A percentile compares a stretch with the other conserved stretches of the same genome.
These are phyloP conservation scores for Candida lessepsii DNA, from an alignment of 805 yeast genomes.

Conservation along the genomic window DNA sequence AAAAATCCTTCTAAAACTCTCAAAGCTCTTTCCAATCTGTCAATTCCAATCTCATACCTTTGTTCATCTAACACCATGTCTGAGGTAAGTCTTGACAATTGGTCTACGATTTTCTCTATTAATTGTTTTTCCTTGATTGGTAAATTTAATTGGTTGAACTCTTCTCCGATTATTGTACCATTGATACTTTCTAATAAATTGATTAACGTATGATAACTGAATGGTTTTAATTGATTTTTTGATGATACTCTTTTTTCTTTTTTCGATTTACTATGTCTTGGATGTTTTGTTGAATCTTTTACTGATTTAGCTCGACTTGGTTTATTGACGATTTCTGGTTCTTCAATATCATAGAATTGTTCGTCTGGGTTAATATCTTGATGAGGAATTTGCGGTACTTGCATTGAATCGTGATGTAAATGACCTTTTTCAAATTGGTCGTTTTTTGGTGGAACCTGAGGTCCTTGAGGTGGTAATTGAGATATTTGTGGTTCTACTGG, in stretches of 20 bases:
- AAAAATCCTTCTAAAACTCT: constrained; percentile 80
- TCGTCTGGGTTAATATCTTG: constrained; percentile 19
- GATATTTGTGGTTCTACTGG: constrained; percentile 1
- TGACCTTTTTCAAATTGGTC: constrained; percentile 1
- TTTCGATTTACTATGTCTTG: constrained; percentile 17
- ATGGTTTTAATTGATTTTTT: constrained; percentile 29
- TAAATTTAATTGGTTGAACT: constrained; percentile 69
- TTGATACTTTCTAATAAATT: constrained; percentile 55
- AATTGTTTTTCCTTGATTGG: constrained; percentile 75
- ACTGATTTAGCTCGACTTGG: constrained; percentile 35
- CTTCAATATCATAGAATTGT: constrained; percentile 39
- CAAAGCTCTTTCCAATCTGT: constrained; percentile 77
- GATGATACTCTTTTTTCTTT: constrained; percentile 7
- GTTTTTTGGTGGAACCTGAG: neutral
- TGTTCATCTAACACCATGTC: constrained; percentile 87
- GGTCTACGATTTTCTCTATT: constrained; percentile 82
- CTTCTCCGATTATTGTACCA: constrained; percentile 64
- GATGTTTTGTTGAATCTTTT: constrained; percentile 27
- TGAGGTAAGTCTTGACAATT: constrained; percentile 79
- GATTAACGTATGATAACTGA: constrained; percentile 46
- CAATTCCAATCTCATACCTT: constrained; percentile 76
- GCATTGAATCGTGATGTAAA: constrained; percentile 1
- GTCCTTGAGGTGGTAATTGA: neutral
- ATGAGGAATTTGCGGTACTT: constrained; percentile 2
- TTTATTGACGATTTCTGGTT: constrained; percentile 30